Base-by-base conservation (phyloP, 1,284 basidiomycete genomes). In the Fistulinella staudtii region DNA sequence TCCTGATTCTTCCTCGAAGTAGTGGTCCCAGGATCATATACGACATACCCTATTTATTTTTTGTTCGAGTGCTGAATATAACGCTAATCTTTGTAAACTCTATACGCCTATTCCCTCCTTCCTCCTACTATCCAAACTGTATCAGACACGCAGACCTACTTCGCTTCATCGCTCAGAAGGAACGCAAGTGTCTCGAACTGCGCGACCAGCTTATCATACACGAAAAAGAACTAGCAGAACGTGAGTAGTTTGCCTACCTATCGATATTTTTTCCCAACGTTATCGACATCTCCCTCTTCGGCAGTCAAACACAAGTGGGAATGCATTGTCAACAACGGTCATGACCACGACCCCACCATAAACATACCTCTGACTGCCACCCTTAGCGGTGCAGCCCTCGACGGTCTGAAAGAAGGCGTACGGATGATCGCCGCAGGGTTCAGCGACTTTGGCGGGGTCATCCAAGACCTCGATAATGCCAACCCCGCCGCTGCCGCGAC, bases 261-360 rank as follows among this genome's bases (percentile, higher is more conserved):
- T 18, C 15, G 18, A 17, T 7, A 7, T 3, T 4, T 5, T 21
- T 14, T 9, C 11, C 15, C 17, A 6, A 10, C 4, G 3, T 2
- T 31, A 14, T 18, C 40, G 15, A 11, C 14, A 20, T 27, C n/a
- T 28, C 25, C 13, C 13, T 5, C 23, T 35, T 11, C 2, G 10
- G 2, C 38, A 80, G 78, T 89, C 41, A 90, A 89, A 69, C 78
- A 76, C 48, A 85, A 82, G 62, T 90, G 87, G 87, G 85, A 85
- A 60, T 75, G 78, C 29, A 86, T 90, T 46, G 77, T 89, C 33
- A 76, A 74, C 52, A 73, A 77, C 18, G 79, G 80, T 15, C 73
- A 80, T 2, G 57, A 56, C 20, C 27, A 50, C 4, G 35, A n/a
- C n/a, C n/a, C n/a, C n/a, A n/a, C 41, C 21, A n/a, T 37, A 8